A percentile compares a stretch with the other conserved stretches of the same genome.
phyloP scores from a whole-genome alignment of 208 protist genomes.

The Blastocrithidia nonstop region DNA sequence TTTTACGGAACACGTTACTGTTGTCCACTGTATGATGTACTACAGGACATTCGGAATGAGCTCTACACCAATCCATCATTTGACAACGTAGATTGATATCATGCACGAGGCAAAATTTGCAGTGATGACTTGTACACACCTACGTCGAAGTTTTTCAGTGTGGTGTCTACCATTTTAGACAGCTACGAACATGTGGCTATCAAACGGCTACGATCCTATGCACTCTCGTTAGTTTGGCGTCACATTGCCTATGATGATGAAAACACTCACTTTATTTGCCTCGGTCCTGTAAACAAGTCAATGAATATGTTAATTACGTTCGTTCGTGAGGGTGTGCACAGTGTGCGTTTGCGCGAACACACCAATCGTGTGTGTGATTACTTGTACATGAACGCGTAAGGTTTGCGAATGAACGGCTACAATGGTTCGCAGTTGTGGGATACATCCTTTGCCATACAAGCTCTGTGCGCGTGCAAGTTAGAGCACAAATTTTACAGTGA shows the following conservation, averaged over 20 bases:
- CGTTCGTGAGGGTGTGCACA: conserved; percentile 77
- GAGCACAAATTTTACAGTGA: conserved; percentile 42
- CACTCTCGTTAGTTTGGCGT: conserved; percentile 62
- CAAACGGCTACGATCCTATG: conserved; percentile 56
- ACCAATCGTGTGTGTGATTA: conserved; percentile 89
- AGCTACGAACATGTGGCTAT: conserved; percentile 59
- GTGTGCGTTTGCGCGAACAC: conserved; percentile 76
- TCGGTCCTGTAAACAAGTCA: conserved; percentile 93
- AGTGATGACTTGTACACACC: conserved; percentile 87
- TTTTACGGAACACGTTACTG: conserved; percentile 85
- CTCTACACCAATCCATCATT: too few species aligned
- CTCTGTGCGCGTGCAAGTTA: conserved; percentile 69
- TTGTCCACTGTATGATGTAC: conserved; percentile 14
- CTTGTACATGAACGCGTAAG: conserved; percentile 87
- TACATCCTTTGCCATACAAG: conserved; percentile 93
- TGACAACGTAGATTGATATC: too few species aligned
- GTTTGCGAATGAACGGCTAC: conserved; percentile 96
- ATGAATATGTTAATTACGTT: conserved; percentile 94
- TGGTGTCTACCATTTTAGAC: conserved; percentile 26
- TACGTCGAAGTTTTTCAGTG: conserved; percentile 51
- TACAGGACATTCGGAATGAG: conserved; percentile 69
- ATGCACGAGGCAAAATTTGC: conserved; percentile 25
- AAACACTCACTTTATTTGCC: conserved; percentile 92
- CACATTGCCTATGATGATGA: conserved; percentile 93
- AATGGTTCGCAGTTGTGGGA: conserved; percentile 98